A percentile compares a stretch with the other conserved stretches of the same genome.
phyloP scores from a whole-genome alignment of 1,284 basidiomycete genomes.

The Tilletia indica region DNA sequence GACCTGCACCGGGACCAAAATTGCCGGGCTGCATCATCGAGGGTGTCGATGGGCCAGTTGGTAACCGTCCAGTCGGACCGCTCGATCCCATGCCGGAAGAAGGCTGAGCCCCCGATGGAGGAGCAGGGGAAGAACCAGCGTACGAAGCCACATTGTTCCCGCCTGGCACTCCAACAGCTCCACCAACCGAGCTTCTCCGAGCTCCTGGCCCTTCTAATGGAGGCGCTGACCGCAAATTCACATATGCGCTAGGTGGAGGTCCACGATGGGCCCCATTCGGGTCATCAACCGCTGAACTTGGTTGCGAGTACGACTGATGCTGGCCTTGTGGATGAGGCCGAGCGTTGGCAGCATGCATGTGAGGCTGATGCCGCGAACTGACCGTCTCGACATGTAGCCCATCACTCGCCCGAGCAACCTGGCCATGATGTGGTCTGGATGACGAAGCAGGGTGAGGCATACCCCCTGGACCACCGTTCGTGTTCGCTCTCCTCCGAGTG shows the following conservation, averaged over 20 bases:
- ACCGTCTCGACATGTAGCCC: constrained; percentile 15
- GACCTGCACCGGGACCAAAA: not conserved
- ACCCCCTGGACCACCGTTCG: not conserved
- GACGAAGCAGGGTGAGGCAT: too few relatives aligned
- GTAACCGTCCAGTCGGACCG: not conserved
- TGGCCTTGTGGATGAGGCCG: not conserved
- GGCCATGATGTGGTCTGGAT: too few relatives aligned
- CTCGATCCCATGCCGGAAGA: not conserved
- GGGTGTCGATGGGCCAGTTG: not conserved
- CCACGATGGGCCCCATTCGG: not conserved
- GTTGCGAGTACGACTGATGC: constrained; percentile 13
- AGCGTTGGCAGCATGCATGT: constrained; percentile 3
- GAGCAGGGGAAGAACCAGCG: not conserved
- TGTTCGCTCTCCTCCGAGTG: constrained; percentile 22
- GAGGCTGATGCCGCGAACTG: constrained; percentile 10
- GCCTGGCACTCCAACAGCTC: not conserved
- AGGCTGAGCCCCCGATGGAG: not conserved
- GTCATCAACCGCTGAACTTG: constrained; percentile 6
- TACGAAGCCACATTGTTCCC: too few relatives aligned
- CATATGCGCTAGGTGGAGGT: not conserved
- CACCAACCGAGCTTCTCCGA: not conserved
- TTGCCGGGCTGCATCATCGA: not conserved
- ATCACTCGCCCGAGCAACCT: not conserved
- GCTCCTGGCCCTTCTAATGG: not conserved
- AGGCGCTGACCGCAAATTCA: not conserved